A percentile compares a stretch with the other conserved stretches of the same genome.
phyloP scores from a whole-genome alignment of 1,284 basidiomycete genomes.

The Cryptococcus sp. region DNA sequence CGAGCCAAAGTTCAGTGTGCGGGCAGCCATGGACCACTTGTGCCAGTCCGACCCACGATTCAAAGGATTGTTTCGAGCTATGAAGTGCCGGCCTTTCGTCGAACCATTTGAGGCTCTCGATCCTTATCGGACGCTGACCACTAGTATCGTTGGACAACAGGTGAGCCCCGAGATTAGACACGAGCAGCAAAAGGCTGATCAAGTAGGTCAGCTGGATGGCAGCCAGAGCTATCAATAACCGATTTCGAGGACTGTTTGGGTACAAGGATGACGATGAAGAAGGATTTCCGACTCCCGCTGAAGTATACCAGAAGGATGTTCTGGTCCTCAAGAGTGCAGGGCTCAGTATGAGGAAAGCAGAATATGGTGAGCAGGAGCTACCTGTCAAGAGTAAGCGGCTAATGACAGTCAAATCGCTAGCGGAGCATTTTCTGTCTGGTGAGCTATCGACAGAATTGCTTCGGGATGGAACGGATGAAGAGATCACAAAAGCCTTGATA shows the following conservation, averaged over 20 bases:
- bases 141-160: constrained; percentile 77
- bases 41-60: constrained; percentile 66
- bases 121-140: constrained; percentile 57
- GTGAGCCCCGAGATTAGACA: background rate
- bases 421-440: constrained; percentile 70
- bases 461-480: constrained; percentile 64
- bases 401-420: constrained; percentile 67
- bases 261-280: constrained; percentile 39
- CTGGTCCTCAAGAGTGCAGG: constrained; percentile 64
- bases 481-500: constrained; percentile 67
- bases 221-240: constrained; percentile 77
- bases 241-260: constrained; percentile 71
- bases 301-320: constrained; percentile 61
- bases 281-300: constrained; percentile 64
- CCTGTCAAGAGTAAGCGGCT: background rate
- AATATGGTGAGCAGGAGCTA: constrained; percentile 69
- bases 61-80: constrained; percentile 39
- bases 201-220: constrained; percentile 74
- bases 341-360: constrained; percentile 72
- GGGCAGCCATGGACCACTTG: constrained; percentile 68
- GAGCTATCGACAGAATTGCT: constrained; percentile 68
- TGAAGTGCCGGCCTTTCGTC: background rate
- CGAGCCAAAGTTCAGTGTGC: constrained; percentile 65
- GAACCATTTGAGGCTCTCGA: constrained; percentile 22
- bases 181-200: background rate